Evolutionary conservation across 495 filamentous ascomycete genomes (phyloP).

Genomic region (Evernia prunastri): DNA sequence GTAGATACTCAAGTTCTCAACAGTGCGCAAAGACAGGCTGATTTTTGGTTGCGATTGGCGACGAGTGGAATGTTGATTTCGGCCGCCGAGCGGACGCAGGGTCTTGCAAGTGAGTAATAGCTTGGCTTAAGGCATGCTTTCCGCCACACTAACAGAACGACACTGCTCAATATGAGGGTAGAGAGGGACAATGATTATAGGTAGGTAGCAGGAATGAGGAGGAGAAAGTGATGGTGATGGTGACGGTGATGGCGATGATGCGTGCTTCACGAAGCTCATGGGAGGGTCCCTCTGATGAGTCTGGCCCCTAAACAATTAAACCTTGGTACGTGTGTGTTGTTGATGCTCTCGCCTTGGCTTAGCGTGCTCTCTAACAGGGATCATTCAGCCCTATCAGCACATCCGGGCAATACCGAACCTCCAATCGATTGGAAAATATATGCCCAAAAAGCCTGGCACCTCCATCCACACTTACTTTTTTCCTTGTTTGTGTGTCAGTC

Average conservation of each 20-base stretch:
- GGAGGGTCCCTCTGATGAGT: too few relatives aligned
- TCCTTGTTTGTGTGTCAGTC: too few relatives aligned
- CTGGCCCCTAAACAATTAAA: background rate
- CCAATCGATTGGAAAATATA: background rate
- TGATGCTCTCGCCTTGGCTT: background rate
- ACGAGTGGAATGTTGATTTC: constrained; percentile 18
- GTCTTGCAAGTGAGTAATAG: background rate
- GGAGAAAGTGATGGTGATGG: background rate
- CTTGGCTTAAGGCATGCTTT: background rate
- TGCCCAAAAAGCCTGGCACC: too few relatives aligned
- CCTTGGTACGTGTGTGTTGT: constrained; percentile 1
- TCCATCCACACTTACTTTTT: too few relatives aligned
- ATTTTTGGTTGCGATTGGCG: constrained; percentile 13
- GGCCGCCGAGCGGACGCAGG: constrained; percentile 10
- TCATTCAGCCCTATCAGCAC: background rate
- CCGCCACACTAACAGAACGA: background rate
- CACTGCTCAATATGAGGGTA: background rate
- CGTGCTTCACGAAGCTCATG: background rate
- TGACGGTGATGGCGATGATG: background rate
- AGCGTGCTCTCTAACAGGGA: background rate
- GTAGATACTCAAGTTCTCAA: too few relatives aligned
- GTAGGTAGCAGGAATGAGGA: background rate
- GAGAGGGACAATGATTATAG: background rate
- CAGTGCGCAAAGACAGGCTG: constrained; percentile 7
- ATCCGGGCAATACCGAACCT: background rate